Percentiles rank a stretch among this genome's conserved stretches.
Evolutionary conservation across 495 filamentous ascomycete genomes (phyloP).

Genomic region (Aspergillus panamensis): DNA sequence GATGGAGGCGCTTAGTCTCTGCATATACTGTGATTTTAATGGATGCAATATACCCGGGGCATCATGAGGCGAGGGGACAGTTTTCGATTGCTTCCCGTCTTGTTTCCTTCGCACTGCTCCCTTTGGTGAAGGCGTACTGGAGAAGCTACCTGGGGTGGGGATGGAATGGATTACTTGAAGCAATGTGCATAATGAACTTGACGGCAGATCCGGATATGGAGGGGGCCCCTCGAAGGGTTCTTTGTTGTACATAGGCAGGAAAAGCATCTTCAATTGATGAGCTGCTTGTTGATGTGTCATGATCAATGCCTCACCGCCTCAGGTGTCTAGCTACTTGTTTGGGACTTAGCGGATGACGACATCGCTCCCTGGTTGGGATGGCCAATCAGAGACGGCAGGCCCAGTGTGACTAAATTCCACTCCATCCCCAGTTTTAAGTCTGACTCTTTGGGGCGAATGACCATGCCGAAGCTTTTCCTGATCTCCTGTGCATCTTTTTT

Average conservation of each 20-base stretch:
- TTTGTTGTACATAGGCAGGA: conserved; percentile 14
- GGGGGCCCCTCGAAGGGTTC: neutral
- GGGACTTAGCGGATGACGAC: conserved; percentile 24
- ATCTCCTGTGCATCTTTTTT: conserved; percentile 4
- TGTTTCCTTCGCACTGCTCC: neutral
- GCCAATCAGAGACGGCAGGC: conserved; percentile 11
- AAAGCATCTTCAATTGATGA: neutral
- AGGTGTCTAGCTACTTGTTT: conserved; percentile 2
- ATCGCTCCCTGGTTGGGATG: conserved; percentile 8
- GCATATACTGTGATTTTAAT: neutral
- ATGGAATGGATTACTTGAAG: conserved; percentile 1
- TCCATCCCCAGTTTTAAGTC: conserved; percentile 5
- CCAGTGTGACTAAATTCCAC: conserved; percentile 14
- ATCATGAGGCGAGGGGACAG: neutral
- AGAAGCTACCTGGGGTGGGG: neutral
- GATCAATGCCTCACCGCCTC: neutral
- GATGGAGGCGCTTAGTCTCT: neutral
- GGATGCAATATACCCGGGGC: neutral
- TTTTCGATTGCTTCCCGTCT: neutral
- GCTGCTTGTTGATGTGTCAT: neutral
- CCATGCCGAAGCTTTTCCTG: conserved; percentile 10
- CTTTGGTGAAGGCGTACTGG: conserved; percentile 6
- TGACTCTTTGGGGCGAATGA: conserved; percentile 22
- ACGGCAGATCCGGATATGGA: conserved; percentile 9
- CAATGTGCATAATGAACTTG: conserved; percentile 12